A percentile compares a stretch with the other conserved stretches of the same genome.
phyloP scores from a whole-genome alignment of 805 yeast species.

The Ascoidea asiatica region DNA sequence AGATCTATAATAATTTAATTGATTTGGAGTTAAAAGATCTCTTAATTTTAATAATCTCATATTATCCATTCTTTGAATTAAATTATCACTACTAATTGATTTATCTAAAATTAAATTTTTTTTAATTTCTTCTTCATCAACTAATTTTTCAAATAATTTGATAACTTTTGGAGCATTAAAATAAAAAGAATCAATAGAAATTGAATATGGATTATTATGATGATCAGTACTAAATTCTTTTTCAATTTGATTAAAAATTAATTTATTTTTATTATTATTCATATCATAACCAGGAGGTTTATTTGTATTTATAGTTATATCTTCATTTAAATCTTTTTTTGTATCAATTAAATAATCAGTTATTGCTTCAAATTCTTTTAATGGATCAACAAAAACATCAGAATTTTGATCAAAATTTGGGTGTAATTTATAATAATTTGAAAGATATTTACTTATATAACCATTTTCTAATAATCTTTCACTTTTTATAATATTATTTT shows the following conservation, averaged over 20 bases:
- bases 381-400: not conserved
- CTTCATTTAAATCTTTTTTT: no score
- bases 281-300: not conserved
- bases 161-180: no score
- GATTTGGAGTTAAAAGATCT: not conserved
- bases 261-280: no score
- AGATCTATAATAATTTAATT: not conserved
- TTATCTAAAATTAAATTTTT: not conserved
- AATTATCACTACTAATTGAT: not conserved
- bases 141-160: not conserved
- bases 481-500: not conserved
- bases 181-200: not conserved
- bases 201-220: not conserved
- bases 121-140: not conserved
- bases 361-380: not conserved
- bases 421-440: not conserved
- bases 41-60: not conserved
- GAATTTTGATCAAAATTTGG: not conserved
- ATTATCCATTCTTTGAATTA: no score
- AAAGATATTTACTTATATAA: constrained; percentile 1
- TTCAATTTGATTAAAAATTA: no score
- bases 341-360: not conserved
- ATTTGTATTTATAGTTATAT: not conserved
- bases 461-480: constrained; percentile 5
- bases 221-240: not conserved